Conservation (phyloP, 139 green algal species). For the Gonium pectorale region DNA sequence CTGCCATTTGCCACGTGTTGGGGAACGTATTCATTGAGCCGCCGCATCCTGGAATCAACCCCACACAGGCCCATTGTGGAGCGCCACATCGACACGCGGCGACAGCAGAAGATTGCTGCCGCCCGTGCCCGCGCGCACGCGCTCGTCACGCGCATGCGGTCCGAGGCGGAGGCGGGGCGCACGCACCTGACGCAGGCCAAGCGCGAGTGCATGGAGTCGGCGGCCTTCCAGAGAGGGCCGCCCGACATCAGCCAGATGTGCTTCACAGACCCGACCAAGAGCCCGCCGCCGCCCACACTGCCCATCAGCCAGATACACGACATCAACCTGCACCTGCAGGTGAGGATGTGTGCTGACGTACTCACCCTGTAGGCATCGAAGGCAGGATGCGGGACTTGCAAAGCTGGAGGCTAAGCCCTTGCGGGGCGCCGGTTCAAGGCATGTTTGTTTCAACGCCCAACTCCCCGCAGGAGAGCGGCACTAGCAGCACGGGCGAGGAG, state of each 20-base stretch:
- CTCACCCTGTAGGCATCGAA: not conserved
- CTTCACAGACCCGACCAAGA: slow-evolving; percentile 10
- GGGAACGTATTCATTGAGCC: too few species aligned
- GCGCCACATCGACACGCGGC: slow-evolving; percentile 51
- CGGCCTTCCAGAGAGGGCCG: not conserved
- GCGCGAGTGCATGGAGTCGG: slow-evolving; percentile 36
- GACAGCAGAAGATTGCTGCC: slow-evolving; percentile 43
- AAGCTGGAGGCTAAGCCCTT: too few species aligned
- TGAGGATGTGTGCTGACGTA: not conserved
- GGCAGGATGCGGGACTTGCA: too few species aligned
- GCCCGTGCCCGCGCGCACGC: slow-evolving; percentile 42
- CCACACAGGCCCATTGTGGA: slow-evolving; percentile 64
- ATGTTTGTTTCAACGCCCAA: too few species aligned
- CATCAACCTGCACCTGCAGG: slow-evolving; percentile 47
- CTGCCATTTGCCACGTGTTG: too few species aligned
- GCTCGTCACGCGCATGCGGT: slow-evolving; percentile 65
- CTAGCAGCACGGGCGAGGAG: slow-evolving; percentile 45
- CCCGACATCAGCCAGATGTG: slow-evolving; percentile 26
- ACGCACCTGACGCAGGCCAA: slow-evolving; percentile 53
- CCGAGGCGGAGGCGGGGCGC: slow-evolving; percentile 57
- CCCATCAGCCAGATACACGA: slow-evolving; percentile 40
- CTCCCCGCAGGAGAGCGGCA: slow-evolving; percentile 22
- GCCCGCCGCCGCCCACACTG: slow-evolving; percentile 2
- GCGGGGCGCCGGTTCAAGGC: too few species aligned
- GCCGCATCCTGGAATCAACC: too few species aligned